phyloP scores from a whole-genome alignment of 371 early-diverging fungal genomes.

The Zancudomyces culisetae region DNA sequence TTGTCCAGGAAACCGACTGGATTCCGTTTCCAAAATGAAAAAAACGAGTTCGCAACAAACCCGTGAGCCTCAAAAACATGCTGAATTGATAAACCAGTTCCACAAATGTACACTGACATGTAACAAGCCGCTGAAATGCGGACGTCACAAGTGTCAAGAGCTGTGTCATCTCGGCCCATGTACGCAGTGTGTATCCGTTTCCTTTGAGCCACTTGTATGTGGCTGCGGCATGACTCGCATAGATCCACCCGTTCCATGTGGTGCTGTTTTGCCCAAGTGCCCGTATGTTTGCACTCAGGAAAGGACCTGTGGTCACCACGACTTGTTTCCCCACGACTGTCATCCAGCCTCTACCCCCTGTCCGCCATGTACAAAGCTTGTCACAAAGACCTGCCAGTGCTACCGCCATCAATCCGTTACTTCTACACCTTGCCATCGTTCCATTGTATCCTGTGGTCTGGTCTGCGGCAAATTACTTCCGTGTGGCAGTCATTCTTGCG shows the following conservation, averaged over 20 bases:
- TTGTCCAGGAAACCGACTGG: constrained; percentile 10
- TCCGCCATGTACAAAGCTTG: constrained; percentile 50
- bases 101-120: constrained; percentile 45
- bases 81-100: constrained; percentile 12
- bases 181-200: constrained; percentile 43
- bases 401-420: constrained; percentile 36
- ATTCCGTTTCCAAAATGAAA: constrained; percentile 7
- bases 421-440: constrained; percentile 50
- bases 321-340: constrained; percentile 43
- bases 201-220: constrained; percentile 47
- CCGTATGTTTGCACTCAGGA: constrained; percentile 38
- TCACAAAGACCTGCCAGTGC: constrained; percentile 44
- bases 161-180: constrained; percentile 54
- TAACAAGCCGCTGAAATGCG: constrained; percentile 42
- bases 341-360: constrained; percentile 51
- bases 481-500: constrained; percentile 51
- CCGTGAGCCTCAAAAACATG: not conserved
- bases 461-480: constrained; percentile 37
- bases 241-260: constrained; percentile 56
- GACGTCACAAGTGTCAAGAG: constrained; percentile 38
- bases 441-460: constrained; percentile 43
- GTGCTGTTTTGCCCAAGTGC: constrained; percentile 43
- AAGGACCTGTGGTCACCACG: constrained; percentile 48
- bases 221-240: constrained; percentile 51
- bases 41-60: not conserved